A percentile compares a stretch with the other conserved stretches of the same genome.
Conservation (phyloP, 2,329 filamentous ascomycete species). For the Pseudogymnoascus pannorum region DNA sequence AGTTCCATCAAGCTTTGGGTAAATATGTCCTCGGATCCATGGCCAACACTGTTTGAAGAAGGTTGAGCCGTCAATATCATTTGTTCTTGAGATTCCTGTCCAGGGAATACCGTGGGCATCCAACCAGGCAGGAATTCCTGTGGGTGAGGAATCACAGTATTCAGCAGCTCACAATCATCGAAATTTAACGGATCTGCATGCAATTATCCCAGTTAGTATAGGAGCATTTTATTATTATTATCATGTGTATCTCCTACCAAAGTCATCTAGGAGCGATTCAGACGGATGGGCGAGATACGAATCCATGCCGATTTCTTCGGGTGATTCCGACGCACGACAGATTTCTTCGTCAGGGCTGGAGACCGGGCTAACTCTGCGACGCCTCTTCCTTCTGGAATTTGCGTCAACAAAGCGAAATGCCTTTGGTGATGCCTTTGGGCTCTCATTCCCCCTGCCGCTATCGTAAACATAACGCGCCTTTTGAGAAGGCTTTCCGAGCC, state of each 20-base stretch:
- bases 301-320: not conserved
- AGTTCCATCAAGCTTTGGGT: not conserved
- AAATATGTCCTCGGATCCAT: not conserved
- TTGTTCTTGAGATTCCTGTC: not conserved
- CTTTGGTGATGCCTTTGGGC: not conserved
- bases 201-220: not conserved
- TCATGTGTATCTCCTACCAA: not conserved
- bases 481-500: not conserved
- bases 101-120: not conserved
- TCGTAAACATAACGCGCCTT: not conserved
- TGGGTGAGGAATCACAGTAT: not conserved
- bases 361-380: not conserved
- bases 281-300: not conserved
- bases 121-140: not conserved
- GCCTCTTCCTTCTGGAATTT: slow-evolving; percentile 4
- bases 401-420: slow-evolving; percentile 5
- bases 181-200: not conserved
- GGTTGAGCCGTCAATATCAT: not conserved
- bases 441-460: not conserved
- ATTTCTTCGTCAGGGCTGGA: not conserved
- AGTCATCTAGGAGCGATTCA: not conserved
- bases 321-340: not conserved
- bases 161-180: not conserved
- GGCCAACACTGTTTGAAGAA: slow-evolving; percentile 7
- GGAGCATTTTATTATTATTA: not conserved